These are phyloP conservation scores for Neopestalotiopsis rosae DNA, from an alignment of 2,329 filamentous ascomycete species.

Conservation along the genomic window DNA sequence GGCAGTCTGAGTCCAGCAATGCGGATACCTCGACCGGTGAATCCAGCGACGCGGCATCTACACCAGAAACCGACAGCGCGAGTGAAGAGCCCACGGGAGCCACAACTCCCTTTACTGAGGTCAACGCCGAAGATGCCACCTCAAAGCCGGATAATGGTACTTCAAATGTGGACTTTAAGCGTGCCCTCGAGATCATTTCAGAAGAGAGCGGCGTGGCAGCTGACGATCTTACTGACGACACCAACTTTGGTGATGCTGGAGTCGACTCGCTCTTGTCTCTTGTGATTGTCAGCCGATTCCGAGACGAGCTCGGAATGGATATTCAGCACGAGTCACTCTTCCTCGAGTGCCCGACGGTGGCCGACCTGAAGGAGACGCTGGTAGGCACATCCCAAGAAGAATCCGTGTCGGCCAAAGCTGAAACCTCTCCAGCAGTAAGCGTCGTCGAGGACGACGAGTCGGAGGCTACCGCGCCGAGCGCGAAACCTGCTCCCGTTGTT, in stretches of 20 bases:
- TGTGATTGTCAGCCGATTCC: slow-evolving; percentile 23
- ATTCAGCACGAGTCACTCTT: slow-evolving; percentile 14
- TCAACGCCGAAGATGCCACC: neutral
- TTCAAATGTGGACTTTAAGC: neutral
- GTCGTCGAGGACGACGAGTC: neutral
- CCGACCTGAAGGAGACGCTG: slow-evolving; percentile 32
- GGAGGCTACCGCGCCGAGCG: neutral
- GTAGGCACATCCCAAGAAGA: slow-evolving; percentile 21
- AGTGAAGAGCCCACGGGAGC: neutral
- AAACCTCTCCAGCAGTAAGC: slow-evolving; percentile 3
- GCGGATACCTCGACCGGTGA: neutral
- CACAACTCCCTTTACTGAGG: slow-evolving; percentile 8
- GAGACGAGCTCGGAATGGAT: slow-evolving; percentile 24
- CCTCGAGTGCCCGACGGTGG: slow-evolving; percentile 17
- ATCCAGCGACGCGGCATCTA: neutral
- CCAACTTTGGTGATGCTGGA: slow-evolving; percentile 25
- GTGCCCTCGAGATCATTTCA: slow-evolving; percentile 18
- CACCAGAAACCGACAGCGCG: neutral
- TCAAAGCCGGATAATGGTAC: neutral
- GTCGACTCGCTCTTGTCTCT: slow-evolving; percentile 25
- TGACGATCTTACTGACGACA: slow-evolving; percentile 27
- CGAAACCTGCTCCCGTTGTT: slow-evolving; percentile 18
- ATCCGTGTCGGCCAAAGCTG: neutral
- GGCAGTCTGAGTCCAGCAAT: neutral
- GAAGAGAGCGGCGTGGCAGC: slow-evolving; percentile 26